Conservation (phyloP, 108 stramenopile species). For the Ochromonas danica region DNA sequence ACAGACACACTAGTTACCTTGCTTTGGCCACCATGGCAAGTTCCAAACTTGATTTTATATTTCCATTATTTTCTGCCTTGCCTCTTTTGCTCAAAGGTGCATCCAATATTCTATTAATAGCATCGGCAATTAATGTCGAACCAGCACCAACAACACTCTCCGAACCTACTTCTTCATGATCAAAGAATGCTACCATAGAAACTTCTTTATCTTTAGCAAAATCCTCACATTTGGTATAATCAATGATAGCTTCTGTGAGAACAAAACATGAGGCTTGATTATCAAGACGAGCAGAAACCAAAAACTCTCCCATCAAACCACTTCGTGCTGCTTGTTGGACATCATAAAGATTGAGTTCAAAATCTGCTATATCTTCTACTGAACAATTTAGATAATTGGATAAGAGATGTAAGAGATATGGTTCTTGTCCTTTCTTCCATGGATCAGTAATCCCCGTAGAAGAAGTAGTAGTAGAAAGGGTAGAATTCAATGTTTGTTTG, state of each 20-base stretch:
- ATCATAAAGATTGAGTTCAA: constrained; percentile 87
- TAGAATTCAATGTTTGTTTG: neutral
- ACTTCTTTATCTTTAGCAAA: constrained; percentile 57
- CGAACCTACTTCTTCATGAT: constrained; percentile 94
- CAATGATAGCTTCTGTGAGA: neutral
- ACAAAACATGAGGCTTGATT: constrained; percentile 84
- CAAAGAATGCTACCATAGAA: constrained; percentile 83
- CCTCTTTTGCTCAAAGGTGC: no score
- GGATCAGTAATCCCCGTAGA: neutral
- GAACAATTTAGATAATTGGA: neutral
- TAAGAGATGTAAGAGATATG: neutral
- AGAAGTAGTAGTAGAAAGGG: neutral
- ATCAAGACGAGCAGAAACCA: constrained; percentile 86
- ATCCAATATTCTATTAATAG: constrained; percentile 73
- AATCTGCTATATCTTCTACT: constrained; percentile 71
- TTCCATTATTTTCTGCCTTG: no score
- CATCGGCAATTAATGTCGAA: constrained; percentile 71
- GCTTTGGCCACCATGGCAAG: constrained; percentile 4
- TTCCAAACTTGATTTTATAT: no score
- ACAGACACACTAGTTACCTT: no score
- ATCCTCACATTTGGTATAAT: no score
- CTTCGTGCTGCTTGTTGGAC: constrained; percentile 77
- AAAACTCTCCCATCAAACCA: constrained; percentile 77
- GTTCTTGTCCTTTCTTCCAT: neutral
- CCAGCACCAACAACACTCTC: constrained; percentile 65